Base-by-base conservation (phyloP, 345 rosid species). In the Ceriops zippeliana region DNA sequence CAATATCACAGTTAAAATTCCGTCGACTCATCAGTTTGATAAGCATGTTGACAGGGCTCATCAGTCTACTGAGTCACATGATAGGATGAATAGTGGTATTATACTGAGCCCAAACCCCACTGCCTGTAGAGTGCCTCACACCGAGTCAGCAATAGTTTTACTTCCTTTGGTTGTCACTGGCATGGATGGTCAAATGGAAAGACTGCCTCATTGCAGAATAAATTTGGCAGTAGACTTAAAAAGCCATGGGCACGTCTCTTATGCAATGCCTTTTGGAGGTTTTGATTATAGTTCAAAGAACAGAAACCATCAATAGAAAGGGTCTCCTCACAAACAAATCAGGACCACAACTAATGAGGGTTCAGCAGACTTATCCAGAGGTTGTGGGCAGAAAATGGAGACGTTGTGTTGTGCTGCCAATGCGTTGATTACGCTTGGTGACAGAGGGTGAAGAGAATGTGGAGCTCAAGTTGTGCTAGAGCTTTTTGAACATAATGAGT, bases 231-330 rank as follows among this genome's bases (percentile, higher is more conserved):
- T 79, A 92, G 96, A 74, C 96, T 96, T 20, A 91, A 87, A 89
- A 90, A 86, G 80, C 96, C 86, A 15, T 86, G 93, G 19, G 91
- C 98, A 17, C 96, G 98, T 95, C 56, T 88, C 97, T 22, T 95
- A 95, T 77, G 82, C 90, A 53, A 69, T 88, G 72, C 96, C 98
- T 47, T 82, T 78, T 58, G 93, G 92, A 57, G 84, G 78, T 75
- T 78, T 86, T 75, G 96, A 89, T 75, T 71, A 67, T 37, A 53
- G 87, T 70, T 74, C 90, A 15, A 89, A 71, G 78, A 76, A 72
- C 77, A 87, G 76, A 84, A 72, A 75, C 66, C 74, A 81, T 68
- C 76, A 79, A 66, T 87, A 79, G 76, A 90, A 85, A 78, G 84
- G 80, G 30, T 70, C 78, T 75, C 88, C 90, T 58, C 80, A 84